A percentile compares a stretch with the other conserved stretches of the same genome.
Evolutionary conservation across 2,329 filamentous ascomycete species (phyloP).

Genomic region (Claviceps maximensis): DNA sequence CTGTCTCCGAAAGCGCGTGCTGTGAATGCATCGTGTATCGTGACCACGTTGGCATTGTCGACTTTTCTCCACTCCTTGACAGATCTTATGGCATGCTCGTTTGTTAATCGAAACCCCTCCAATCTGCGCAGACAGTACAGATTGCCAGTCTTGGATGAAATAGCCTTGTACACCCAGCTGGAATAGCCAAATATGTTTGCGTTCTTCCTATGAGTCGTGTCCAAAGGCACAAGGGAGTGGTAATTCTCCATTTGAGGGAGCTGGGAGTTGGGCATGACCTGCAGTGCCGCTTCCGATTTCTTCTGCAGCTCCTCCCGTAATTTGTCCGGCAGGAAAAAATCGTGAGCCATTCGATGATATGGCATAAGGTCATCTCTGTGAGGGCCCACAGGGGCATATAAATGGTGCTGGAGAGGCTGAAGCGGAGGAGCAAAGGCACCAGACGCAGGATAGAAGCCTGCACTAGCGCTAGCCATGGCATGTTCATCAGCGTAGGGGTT

Average conservation of each 20-base stretch:
- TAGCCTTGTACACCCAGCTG: constrained; percentile 92
- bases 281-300: constrained; percentile 72
- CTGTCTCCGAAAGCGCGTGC: constrained; percentile 87
- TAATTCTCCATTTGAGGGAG: constrained; percentile 76
- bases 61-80: constrained; percentile 86
- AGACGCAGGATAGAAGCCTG: constrained; percentile 54
- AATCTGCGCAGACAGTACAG: constrained; percentile 79
- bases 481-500: constrained; percentile 73
- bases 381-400: constrained; percentile 81
- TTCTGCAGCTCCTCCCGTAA: constrained; percentile 79
- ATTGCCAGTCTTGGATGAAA: constrained; percentile 75
- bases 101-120: constrained; percentile 79
- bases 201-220: constrained; percentile 68
- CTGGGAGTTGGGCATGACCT: constrained; percentile 66
- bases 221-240: constrained; percentile 81
- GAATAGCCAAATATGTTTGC: constrained; percentile 71
- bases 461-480: constrained; percentile 39
- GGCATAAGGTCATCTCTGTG: constrained; percentile 66
- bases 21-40: constrained; percentile 84
- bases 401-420: constrained; percentile 74
- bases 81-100: constrained; percentile 74
- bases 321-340: constrained; percentile 84
- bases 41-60: constrained; percentile 68
- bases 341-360: constrained; percentile 77
- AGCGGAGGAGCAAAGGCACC: constrained; percentile 35